These are phyloP conservation scores for Lasiosphaeria miniovina DNA, from an alignment of 495 filamentous ascomycete species.

Conservation along the genomic window DNA sequence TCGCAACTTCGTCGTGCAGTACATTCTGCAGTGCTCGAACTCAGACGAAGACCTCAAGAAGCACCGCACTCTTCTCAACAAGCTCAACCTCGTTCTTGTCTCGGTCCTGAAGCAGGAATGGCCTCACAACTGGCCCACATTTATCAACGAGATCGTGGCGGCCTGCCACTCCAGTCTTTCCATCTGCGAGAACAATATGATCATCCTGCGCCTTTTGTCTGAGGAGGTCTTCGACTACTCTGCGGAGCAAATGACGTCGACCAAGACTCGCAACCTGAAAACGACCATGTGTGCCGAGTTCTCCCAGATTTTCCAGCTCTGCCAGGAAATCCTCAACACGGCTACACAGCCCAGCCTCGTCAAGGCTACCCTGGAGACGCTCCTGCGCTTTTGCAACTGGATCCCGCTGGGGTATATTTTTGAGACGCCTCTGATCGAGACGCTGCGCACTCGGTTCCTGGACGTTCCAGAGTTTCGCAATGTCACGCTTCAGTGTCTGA, in stretches of 20 bases:
- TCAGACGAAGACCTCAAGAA: constrained; percentile 79
- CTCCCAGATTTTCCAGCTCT: constrained; percentile 94
- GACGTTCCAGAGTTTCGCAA: constrained; percentile 92
- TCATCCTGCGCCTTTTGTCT: constrained; percentile 88
- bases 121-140: constrained; percentile 99
- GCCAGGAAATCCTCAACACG: constrained; percentile 84
- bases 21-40: constrained; percentile 88
- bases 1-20: constrained; percentile 96
- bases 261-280: constrained; percentile 93
- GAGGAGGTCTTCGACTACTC: constrained; percentile 99
- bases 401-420: constrained; percentile 98
- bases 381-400: constrained; percentile 97
- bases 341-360: constrained; percentile 85
- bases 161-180: constrained; percentile 91
- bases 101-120: constrained; percentile 99
- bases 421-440: constrained; percentile 95
- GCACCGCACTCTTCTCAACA: constrained; percentile 88
- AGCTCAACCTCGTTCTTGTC: constrained; percentile 94
- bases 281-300: constrained; percentile 98
- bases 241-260: constrained; percentile 95
- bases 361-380: constrained; percentile 89
- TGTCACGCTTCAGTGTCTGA: constrained; percentile 92
- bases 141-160: constrained; percentile 98
- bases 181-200: constrained; percentile 99
- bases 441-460: constrained; percentile 82